Base-by-base conservation (phyloP, 2,329 filamentous ascomycete genomes). In the Macrophomina tecta region DNA sequence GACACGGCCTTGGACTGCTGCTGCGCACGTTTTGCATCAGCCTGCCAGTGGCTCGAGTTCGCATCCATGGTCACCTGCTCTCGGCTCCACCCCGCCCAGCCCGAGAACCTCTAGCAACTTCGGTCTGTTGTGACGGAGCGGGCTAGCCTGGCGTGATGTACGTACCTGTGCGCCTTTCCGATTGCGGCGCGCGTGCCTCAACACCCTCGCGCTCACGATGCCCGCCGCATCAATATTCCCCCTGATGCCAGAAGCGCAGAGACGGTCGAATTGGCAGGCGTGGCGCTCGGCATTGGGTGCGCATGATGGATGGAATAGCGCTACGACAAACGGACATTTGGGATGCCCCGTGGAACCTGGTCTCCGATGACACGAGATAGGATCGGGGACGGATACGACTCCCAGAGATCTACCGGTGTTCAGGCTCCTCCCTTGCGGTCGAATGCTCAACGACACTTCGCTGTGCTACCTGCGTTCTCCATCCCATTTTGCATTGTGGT, bases 21-120 rank as follows among this genome's bases (percentile, higher is more conserved):
- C 49, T 64, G 49, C 49, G 63, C 63, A 65, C 63, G 63, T 65
- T 56, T 53, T 65, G 58, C 58, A 62, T 62, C 58, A 62, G 58
- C 58, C 58, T 62, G 63, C 30, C 40, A 48, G 63, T 65, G 58
- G 58, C 58, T 62, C 63, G 51, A 56, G 63, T 53, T n/a, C 63
- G 51, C 52, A 38, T 56, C 51, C 23, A 12, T 18, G 51, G 63
- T 65, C 63, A 65, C 63, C 63, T 65, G 63, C 52, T 65, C 63
- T 65, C 63, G 51, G 38, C 45, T 42, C 42, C 11, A 62, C 32
- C 58, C 42, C 58, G 58, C 58, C 58, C 58, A 62, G 58, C 45
- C 58, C 58, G 58, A 62, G 58, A 49, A 18, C n/a, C 58, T 49
- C 32, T 45, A 49, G 45, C 58, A 38, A 23, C 58, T 34, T 28